Evolutionary conservation across 2,329 filamentous ascomycete species (phyloP), one percentile per base, ranked within the genome.

Genomic region (Aspergillus persii): DNA sequence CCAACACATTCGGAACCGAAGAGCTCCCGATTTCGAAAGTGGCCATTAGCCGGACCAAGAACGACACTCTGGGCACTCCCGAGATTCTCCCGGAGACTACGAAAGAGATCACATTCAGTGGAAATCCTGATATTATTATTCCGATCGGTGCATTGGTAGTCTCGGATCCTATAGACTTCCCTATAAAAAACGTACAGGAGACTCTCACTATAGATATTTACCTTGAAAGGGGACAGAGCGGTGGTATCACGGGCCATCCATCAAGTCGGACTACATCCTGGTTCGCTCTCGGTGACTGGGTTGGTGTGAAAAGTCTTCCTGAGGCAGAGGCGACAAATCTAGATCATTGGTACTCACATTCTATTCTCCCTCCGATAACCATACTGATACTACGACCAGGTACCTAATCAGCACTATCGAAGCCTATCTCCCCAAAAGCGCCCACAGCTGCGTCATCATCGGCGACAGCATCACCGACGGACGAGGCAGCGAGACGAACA

Each of bases 401-500:
- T 88, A 86, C 72, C 86, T 86, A 62, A 74, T 87, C 65, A 83
- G 80, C 39, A 80, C 80, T 4, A 69, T 89, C 8, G 84, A 88
- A 69, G 84, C 79, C n/a, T 82, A 78, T 74, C 71, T 79, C 0
- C 79, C 83, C 0, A 71, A 63, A 3, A 60, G 77, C 29, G 68
- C 77, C 8, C 69, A 79, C 57, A 77, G 80, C 3, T 74, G 87
- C 44, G 73, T 82, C 11, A 79, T 89, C 49, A 75, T 92, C 48
- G 83, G 85, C 1, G 83, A 92, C 71, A 86, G 82, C 66, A 87
- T 89, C 68, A 88, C 86, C 3, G 86, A 89, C 67, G 86, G 86
- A 9, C 79, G 85, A 29, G 84, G 84, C 48, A 85, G 81, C 59
- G 83, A 81, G 31, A 84, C 82, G 18, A 82, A 88, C 71, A 74